Evolutionary conservation across 164 flowering plant genomes (phyloP), one percentile per base, ranked within the genome.

Genomic region (Echeveria elegans): DNA sequence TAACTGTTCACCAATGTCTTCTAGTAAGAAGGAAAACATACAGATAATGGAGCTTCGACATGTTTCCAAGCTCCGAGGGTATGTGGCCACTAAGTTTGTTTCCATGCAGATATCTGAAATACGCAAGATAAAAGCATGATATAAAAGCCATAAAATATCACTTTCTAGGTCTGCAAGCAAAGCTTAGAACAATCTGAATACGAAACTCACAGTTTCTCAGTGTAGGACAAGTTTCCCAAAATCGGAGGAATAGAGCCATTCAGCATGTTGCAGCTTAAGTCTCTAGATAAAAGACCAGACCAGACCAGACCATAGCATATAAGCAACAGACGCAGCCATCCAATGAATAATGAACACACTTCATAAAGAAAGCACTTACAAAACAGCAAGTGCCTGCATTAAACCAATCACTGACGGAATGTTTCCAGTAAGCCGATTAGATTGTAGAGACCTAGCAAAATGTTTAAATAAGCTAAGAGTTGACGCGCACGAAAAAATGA

Each of bases 361-460:
- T 45, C 1, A 14, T 47, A 16, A 34, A 4, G 26, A 24, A 63
- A 34, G 43, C 37, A 69, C 98, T 87, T 85, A 95, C 99, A 95
- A 70, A 6, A 95, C 99, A 6, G 99, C 99, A 79, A 95, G 97
- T 45, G 99, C 99, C 76, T 95, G 99, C 99, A 95, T 95, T 68
- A 95, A 72, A 52, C 99, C 99, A 70, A 91, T 81, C 62, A 95
- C 99, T 3, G 90, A 77, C 60, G 99, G 99, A 47, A 95, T 95
- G 59, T 65, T 64, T 65, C 99, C 97, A 29, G 96, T 72, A 6
- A 95, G 82, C 36, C 66, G 77, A 70, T 95, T 95, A 12, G 94
- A 88, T 77, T 95, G 97, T 80, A 95, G 77, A 23, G 99, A 95
- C 66, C 99, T 94, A 53, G n/a, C n/a, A 6, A 14, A 45, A 18